Conservation (phyloP, 179 eudicot genomes). For the Drosera spatulata region DNA sequence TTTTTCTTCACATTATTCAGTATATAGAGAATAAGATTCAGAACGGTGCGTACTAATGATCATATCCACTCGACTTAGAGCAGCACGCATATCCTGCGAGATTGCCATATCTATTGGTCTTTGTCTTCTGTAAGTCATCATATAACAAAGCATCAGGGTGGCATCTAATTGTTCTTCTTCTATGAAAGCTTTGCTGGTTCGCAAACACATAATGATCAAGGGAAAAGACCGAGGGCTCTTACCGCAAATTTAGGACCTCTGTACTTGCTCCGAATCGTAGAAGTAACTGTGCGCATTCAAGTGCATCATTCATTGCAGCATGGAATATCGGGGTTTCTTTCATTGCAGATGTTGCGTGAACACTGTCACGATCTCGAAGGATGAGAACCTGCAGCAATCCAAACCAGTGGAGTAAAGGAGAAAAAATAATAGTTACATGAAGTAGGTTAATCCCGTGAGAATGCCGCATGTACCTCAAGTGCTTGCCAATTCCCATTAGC, state of each 20-base stretch:
- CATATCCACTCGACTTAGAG: conserved; percentile 18
- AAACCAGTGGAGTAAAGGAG: not conserved
- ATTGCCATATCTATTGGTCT: conserved; percentile 35
- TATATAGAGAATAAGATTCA: not conserved
- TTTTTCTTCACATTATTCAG: conserved; percentile 10
- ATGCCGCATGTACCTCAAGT: conserved; percentile 17
- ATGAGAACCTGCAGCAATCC: conserved; percentile 18
- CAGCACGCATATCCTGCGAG: conserved; percentile 34
- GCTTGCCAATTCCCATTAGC: conserved; percentile 24
- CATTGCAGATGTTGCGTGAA: conserved; percentile 18
- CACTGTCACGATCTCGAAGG: conserved; percentile 16
- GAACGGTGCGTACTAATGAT: conserved; percentile 20
- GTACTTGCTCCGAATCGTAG: conserved; percentile 26
- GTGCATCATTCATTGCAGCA: conserved; percentile 27
- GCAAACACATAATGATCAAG: not conserved
- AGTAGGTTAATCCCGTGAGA: not conserved
- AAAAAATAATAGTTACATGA: not conserved
- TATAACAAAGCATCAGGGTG: not conserved
- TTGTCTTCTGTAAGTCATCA: conserved; percentile 21
- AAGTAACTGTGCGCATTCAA: conserved; percentile 27
- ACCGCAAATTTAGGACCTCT: conserved; percentile 30
- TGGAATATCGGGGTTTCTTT: conserved; percentile 31
- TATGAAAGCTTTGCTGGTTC: not conserved
- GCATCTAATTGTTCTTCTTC: not conserved
- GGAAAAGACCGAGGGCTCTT: conserved; percentile 1